Evolutionary conservation across 108 stramenopile genomes (phyloP), one percentile per base, ranked within the genome.

Genomic region (Cyclotella atomus): DNA sequence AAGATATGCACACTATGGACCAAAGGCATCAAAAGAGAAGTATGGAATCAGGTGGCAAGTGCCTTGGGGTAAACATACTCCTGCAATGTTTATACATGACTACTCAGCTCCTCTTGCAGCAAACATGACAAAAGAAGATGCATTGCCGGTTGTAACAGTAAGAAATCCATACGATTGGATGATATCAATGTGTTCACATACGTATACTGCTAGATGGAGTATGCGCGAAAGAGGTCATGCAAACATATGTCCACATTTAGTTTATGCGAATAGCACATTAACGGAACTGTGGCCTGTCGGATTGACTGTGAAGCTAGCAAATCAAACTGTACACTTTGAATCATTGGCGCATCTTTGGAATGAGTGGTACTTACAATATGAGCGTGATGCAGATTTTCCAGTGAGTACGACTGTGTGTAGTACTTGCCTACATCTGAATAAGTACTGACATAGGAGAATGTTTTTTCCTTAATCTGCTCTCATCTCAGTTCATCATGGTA

Each of bases 61-160:
- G 14, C 86, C 87, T 0, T 87, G 86, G 84, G 91, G 93, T 0
- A 95, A 95, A 59, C 93, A 95, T 59, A 91, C 85, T n/a, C 89
- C 89, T 9, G 85, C 82, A 2, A 77, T 72, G 17, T 90, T 82
- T 59, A 77, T 83, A 20, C 55, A 71, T 4, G 33, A 82, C 30
- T 88, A 90, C 70, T 64, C 54, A 0, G 84, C 84, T 17, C 82
- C 36, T 65, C 85, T 29, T 35, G 76, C 68, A 59, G 84, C 56
- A 33, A 59, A 64, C 15, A 84, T 86, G 27, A 77, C 59, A 12
- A 87, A 91, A 64, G 85, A 88, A 7, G 70, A 84, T 64, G 77
- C 87, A 19, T 46, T 94, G 60, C 93, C 93, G 0, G 65, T 91
- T 20, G 89, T 92, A 0, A 91, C 87, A 0, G 79, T 89, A 16